Conservation (phyloP, 768 basidiomycete genomes). For the Dictyophora rubrovolvata region DNA sequence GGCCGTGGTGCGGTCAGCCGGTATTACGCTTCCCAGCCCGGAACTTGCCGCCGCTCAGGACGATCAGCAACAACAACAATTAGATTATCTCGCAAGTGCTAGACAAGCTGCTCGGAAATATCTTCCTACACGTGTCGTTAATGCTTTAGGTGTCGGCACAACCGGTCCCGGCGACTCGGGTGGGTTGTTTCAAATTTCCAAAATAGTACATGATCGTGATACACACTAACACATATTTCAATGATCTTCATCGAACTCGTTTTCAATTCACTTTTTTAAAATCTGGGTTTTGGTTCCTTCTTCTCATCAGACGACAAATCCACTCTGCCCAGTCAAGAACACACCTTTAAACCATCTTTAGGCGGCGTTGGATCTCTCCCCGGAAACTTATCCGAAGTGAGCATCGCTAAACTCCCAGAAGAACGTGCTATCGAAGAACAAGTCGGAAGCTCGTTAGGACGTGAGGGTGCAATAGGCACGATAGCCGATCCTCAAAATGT, state of each 20-base stretch:
- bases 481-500: not conserved
- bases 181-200: not conserved
- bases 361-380: constrained; percentile 43
- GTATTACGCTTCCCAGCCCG: not conserved
- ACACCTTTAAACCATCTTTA: not conserved
- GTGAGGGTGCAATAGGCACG: not conserved
- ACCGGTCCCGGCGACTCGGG: not conserved
- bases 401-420: constrained; percentile 40
- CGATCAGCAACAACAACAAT: not conserved
- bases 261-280: not conserved
- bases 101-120: not conserved
- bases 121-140: not conserved
- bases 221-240: too few species aligned
- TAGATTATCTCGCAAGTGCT: not conserved
- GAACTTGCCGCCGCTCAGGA: not conserved
- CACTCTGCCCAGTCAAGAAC: not conserved
- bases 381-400: constrained; percentile 32
- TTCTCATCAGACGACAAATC: not conserved
- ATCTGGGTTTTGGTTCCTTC: not conserved
- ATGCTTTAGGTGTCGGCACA: not conserved
- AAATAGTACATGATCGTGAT: not conserved
- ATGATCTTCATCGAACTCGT: too few species aligned
- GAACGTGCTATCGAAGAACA: constrained; percentile 22
- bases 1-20: not conserved
- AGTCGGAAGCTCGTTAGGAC: not conserved